Evolutionary conservation across 1,284 basidiomycete genomes (phyloP).

Genomic region (Ustilago trichophora): DNA sequence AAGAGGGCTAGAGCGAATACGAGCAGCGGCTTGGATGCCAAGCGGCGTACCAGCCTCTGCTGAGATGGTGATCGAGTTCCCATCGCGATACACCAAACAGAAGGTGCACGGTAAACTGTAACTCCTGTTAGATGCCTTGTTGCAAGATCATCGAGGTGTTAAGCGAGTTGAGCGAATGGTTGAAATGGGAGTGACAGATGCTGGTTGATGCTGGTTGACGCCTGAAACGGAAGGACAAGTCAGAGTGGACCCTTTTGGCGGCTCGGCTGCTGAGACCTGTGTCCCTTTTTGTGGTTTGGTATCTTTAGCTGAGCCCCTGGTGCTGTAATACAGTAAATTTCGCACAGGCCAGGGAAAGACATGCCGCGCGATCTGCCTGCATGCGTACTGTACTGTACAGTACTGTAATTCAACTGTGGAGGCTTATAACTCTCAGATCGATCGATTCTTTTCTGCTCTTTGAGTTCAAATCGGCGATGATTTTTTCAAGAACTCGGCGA

Average conservation of each 20-base stretch:
- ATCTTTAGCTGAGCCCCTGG: too few relatives aligned
- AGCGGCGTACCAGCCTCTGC: neutral
- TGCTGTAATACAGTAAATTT: neutral
- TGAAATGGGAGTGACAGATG: neutral
- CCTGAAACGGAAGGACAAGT: slow-evolving; percentile 14
- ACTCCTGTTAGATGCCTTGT: too few relatives aligned
- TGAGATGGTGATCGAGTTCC: neutral
- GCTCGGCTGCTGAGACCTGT: neutral
- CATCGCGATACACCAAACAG: too few relatives aligned
- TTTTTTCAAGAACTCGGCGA: slow-evolving; percentile 3
- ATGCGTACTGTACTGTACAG: too few relatives aligned
- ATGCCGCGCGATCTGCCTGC: slow-evolving; percentile 4
- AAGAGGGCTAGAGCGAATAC: neutral
- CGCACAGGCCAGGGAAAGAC: slow-evolving; percentile 16
- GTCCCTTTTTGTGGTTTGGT: too few relatives aligned
- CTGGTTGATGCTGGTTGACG: neutral
- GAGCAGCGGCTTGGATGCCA: neutral
- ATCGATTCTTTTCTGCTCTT: too few relatives aligned
- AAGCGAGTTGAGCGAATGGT: too few relatives aligned
- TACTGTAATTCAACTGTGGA: too few relatives aligned
- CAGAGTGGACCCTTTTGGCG: slow-evolving; percentile 21
- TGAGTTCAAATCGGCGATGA: slow-evolving; percentile 28
- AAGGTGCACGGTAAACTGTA: too few relatives aligned
- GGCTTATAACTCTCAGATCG: too few relatives aligned
- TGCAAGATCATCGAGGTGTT: too few relatives aligned